Conservation (phyloP, 2,329 filamentous ascomycete species). For the Fusarium poae region DNA sequence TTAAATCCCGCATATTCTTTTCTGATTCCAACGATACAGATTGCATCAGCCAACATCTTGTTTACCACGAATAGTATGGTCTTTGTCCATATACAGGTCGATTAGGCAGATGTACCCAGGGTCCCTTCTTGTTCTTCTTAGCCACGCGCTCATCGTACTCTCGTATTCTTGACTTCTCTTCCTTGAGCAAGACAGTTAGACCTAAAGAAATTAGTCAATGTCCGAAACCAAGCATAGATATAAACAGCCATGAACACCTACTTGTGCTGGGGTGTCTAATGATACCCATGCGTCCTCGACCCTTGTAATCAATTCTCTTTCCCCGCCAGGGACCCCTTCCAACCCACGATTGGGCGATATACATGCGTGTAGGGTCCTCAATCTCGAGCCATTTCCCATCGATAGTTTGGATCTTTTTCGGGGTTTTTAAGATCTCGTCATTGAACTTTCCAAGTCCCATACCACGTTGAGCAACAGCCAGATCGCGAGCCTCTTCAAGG, state of each 20-base stretch:
- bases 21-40: slow-evolving; percentile 8
- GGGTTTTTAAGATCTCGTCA: slow-evolving; percentile 56
- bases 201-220: slow-evolving; percentile 61
- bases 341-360: slow-evolving; percentile 94
- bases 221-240: not conserved
- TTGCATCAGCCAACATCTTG: not conserved
- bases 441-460: slow-evolving; percentile 78
- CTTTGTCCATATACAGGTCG: slow-evolving; percentile 85
- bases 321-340: slow-evolving; percentile 76
- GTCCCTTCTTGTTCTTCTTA: slow-evolving; percentile 79
- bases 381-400: slow-evolving; percentile 80
- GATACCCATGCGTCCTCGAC: slow-evolving; percentile 77
- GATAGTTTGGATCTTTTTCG: slow-evolving; percentile 75
- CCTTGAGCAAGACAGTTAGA: slow-evolving; percentile 87
- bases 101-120: slow-evolving; percentile 91
- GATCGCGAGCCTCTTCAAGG: slow-evolving; percentile 83
- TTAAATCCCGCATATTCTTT: slow-evolving; percentile 13
- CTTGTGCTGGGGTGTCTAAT: slow-evolving; percentile 80
- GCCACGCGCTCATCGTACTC: slow-evolving; percentile 81
- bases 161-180: slow-evolving; percentile 89
- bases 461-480: slow-evolving; percentile 81
- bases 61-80: slow-evolving; percentile 92
- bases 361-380: slow-evolving; percentile 82
- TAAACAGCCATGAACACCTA: slow-evolving; percentile 61
- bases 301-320: slow-evolving; percentile 75